These are phyloP conservation scores for Tricholoma furcatifolium DNA, from an alignment of 768 basidiomycete genomes.

Conservation along the genomic window DNA sequence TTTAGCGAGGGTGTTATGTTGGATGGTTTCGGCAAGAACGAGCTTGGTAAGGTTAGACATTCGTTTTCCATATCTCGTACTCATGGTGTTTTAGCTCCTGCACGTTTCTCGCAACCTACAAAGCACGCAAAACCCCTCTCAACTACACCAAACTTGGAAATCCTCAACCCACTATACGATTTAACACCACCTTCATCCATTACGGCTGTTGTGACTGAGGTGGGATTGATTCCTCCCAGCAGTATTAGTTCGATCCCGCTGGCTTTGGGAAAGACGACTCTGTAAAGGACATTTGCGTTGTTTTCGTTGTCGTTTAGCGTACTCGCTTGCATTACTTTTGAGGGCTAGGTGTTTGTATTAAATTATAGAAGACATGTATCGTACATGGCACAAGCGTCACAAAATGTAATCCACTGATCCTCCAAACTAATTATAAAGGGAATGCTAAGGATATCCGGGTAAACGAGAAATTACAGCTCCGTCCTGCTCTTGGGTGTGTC, in stretches of 20 bases:
- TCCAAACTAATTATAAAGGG: not conserved
- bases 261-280: slow-evolving; percentile 53
- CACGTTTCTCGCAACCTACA: slow-evolving; percentile 28
- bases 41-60: slow-evolving; percentile 63
- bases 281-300: slow-evolving; percentile 27
- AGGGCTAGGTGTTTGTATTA: slow-evolving; percentile 5
- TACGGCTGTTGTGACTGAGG: slow-evolving; percentile 96
- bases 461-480: slow-evolving; percentile 8
- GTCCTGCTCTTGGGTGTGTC: slow-evolving; percentile 10
- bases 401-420: not conserved
- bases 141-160: slow-evolving; percentile 59
- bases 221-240: slow-evolving; percentile 91
- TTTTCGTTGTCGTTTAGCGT: slow-evolving; percentile 7
- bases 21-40: slow-evolving; percentile 95
- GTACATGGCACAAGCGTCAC: slow-evolving; percentile 5
- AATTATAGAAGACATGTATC: slow-evolving; percentile 12
- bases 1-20: slow-evolving; percentile 91
- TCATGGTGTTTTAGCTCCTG: slow-evolving; percentile 30
- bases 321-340: slow-evolving; percentile 3
- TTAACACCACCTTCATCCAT: slow-evolving; percentile 90
- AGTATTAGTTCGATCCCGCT: slow-evolving; percentile 84
- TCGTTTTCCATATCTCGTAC: not conserved
- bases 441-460: not conserved
- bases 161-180: slow-evolving; percentile 89
- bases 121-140: slow-evolving; percentile 21